These are phyloP conservation scores for Malassezia nana DNA, from an alignment of 1,284 basidiomycete genomes.

Conservation along the genomic window DNA sequence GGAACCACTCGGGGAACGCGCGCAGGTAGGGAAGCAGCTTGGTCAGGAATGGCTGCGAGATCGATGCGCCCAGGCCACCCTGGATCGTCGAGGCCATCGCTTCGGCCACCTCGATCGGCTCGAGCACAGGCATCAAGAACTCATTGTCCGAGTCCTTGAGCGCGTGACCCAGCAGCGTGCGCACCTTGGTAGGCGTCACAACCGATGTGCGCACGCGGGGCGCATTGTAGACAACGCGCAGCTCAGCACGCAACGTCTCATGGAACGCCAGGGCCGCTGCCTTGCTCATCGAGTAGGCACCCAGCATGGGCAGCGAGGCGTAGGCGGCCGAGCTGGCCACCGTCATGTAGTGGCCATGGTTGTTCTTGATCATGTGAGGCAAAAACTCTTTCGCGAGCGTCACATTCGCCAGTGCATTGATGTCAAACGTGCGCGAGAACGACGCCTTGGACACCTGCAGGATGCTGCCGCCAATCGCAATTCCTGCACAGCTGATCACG, in stretches of 20 bases:
- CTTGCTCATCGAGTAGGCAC: conserved; percentile 41
- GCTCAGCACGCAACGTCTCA: conserved; percentile 39
- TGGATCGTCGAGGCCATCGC: conserved; percentile 33
- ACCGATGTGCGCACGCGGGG: conserved; percentile 38
- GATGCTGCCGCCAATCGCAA: conserved; percentile 36
- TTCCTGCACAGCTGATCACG: conserved; percentile 43
- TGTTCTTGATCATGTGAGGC: conserved; percentile 36
- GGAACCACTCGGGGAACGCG: conserved; percentile 36
- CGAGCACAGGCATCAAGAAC: conserved; percentile 42
- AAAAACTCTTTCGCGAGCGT: conserved; percentile 41
- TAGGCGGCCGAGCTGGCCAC: conserved; percentile 40
- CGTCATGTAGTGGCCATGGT: conserved; percentile 45
- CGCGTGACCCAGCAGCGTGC: conserved; percentile 39
- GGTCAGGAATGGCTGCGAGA: conserved; percentile 35
- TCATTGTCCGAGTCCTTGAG: conserved; percentile 39
- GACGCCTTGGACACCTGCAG: conserved; percentile 28
- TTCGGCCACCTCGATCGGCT: conserved; percentile 35
- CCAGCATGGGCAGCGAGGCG: conserved; percentile 34
- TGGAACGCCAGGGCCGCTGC: conserved; percentile 42
- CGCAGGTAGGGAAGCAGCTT: conserved; percentile 33
- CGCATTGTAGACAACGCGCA: conserved; percentile 36
- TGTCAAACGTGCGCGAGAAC: conserved; percentile 27
- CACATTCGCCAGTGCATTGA: conserved; percentile 43
- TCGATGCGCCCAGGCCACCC: conserved; percentile 34
- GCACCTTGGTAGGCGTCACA: conserved; percentile 44